Evolutionary conservation across 495 filamentous ascomycete species (phyloP), one percentile per base, ranked within the genome.

Genomic region (Amniculicola lignicola): DNA sequence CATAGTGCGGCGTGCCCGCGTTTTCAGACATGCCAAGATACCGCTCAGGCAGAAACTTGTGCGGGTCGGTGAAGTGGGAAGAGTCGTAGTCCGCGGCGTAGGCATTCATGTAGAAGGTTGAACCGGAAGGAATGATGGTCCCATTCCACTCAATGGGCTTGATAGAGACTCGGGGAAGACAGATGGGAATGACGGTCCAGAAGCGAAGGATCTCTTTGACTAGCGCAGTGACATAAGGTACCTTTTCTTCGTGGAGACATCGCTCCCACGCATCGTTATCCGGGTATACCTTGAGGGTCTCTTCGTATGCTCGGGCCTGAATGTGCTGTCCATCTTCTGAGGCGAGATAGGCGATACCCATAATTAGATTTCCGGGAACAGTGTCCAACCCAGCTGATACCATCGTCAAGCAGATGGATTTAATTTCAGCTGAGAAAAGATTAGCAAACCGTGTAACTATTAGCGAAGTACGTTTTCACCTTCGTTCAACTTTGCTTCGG

Each of bases 101-200:
- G 31, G 84, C 82, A 57, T 87, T 87, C 79, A 87, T 82, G 65
- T 83, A 84, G 61, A 87, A 85, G 6, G 82, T 80, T 4, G 81
- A 86, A 2, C 81, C 82, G 0, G 81, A 76, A 0, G 82, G 82
- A 19, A 87, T 84, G 3, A 70, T 73, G 0, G 76, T 74, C 11
- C 77, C 77, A 27, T 82, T 74, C 67, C 75, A 87, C 25, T 72
- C 64, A 39, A 88, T 83, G 44, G 83, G 80, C 63, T 84, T 84
- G 67, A 82, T 81, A 57, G 72, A 82, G 21, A 77, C 78, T 3
- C 84, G 75, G 0, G 85, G 85, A 5, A 89, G 74, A 57, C 82
- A 85, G 58, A 88, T 83, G 10, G 85, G 83, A 58, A 88, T 82
- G n/a, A 89, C 84, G 2, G 80, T 84, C 78, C 80, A 89, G 72